These are phyloP conservation scores for Lentinula novae-zelandiae DNA, from an alignment of 1,284 basidiomycete species.

Conservation along the genomic window DNA sequence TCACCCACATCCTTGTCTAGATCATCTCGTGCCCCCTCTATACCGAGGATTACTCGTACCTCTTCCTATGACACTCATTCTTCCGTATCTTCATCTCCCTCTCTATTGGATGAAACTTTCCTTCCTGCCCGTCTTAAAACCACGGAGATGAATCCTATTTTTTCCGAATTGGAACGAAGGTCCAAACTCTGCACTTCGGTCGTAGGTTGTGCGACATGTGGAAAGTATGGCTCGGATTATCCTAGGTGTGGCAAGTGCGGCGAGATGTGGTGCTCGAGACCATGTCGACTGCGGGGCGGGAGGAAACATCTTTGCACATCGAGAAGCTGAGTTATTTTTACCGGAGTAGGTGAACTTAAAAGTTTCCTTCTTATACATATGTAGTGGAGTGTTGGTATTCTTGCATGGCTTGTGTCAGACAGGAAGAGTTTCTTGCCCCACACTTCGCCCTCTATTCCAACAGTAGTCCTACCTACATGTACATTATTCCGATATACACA, in stretches of 20 bases:
- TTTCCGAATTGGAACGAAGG: slow-evolving; percentile 50
- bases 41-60: slow-evolving; percentile 35
- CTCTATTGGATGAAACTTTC: slow-evolving; percentile 23
- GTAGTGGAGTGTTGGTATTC: too few relatives aligned
- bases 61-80: slow-evolving; percentile 21
- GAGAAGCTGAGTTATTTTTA: neutral
- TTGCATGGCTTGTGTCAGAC: too few relatives aligned
- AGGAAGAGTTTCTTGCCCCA: too few relatives aligned
- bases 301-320: slow-evolving; percentile 44
- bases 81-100: slow-evolving; percentile 17
- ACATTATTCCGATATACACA: neutral
- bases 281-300: slow-evolving; percentile 52
- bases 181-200: slow-evolving; percentile 47
- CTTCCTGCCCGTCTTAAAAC: slow-evolving; percentile 23
- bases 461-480: neutral
- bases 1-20: slow-evolving; percentile 4
- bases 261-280: slow-evolving; percentile 65
- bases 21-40: slow-evolving; percentile 16
- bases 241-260: slow-evolving; percentile 63
- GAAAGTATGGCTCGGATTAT: slow-evolving; percentile 54
- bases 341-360: too few relatives aligned
- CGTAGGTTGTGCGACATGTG: slow-evolving; percentile 51
- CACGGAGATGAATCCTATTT: slow-evolving; percentile 40
- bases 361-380: too few relatives aligned
- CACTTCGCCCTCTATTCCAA: too few relatives aligned